Base-by-base conservation (phyloP, 2,329 filamentous ascomycete genomes). In the Rutstroemia sp. region DNA sequence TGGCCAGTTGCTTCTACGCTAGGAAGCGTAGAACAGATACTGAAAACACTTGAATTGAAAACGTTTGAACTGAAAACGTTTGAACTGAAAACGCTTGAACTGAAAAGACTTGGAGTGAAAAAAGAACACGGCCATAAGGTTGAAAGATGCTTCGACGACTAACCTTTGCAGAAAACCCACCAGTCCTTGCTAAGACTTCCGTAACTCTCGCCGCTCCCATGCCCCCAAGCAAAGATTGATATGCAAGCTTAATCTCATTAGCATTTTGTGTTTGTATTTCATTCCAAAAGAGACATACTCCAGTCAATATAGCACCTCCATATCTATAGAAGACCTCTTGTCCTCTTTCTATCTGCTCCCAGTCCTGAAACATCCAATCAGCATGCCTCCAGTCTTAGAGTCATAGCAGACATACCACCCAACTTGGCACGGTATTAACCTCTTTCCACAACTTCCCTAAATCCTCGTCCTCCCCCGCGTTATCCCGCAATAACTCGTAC, bases 291-390 rank as follows among this genome's bases (percentile, higher is more conserved):
- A 41, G 45, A 17, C 71, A 64, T 65, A 76, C 76, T 9, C 73
- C 82, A 7, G 83, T 86, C 19, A 90, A 70, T 21, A 80, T 79
- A 0, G 86, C 81, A 0, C 82, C 83, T 17, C 82, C 86, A 69
- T 91, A 92, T 38, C 88, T 81, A 69, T 89, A 91, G 65, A 91
- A 89, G 0, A 90, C 80, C 62, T 87, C 81, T 67, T 92, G 88
- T 0, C 88, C 88, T 64, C 88, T 76, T 58, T 78, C 75, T 56
- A 92, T 85, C 66, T 90, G 86, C 2, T 79, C 78, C 87, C 87
- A 92, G 67, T 91, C 82, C 2, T 49, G 23, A 49, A 42, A n/a
- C 3, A 19, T 49, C 16, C 6, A 8, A 48, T 54, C 8, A 54
- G 45, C 9, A 42, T 27, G 9, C 39, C 17, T 39, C 44, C 23